Percentiles rank a stretch among this genome's conserved stretches.
Conservation (phyloP, 495 filamentous ascomycete genomes). For the Xylaria castorea region DNA sequence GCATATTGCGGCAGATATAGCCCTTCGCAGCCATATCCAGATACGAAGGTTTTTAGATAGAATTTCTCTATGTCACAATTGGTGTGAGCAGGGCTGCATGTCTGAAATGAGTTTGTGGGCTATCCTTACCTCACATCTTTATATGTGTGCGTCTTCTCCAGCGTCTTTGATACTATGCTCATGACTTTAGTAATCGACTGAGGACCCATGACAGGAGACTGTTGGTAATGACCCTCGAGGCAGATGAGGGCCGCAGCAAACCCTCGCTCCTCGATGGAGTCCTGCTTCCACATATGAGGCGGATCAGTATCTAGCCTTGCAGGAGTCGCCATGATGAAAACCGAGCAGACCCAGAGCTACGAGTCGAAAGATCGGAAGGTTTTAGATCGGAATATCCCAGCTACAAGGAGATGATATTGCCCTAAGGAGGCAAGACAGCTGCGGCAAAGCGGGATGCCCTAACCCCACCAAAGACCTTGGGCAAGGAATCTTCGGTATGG, state of each 20-base stretch:
- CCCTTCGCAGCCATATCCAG: constrained; percentile 68
- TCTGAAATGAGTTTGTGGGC: constrained; percentile 26
- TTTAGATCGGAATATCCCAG: neutral
- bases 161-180: constrained; percentile 57
- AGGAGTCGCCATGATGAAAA: constrained; percentile 17
- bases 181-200: constrained; percentile 56
- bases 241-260: constrained; percentile 60
- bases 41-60: constrained; percentile 66
- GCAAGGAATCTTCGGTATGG: constrained; percentile 22
- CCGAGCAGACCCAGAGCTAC: neutral
- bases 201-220: constrained; percentile 55
- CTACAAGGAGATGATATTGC: neutral
- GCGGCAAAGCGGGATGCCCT: constrained; percentile 20
- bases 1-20: constrained; percentile 60
- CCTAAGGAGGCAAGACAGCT: constrained; percentile 4
- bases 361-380: neutral
- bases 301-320: constrained; percentile 28
- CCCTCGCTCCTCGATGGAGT: constrained; percentile 60
- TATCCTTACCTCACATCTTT: constrained; percentile 60
- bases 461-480: constrained; percentile 25
- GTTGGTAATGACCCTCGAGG: constrained; percentile 62
- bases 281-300: constrained; percentile 28
- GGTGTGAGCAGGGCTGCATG: constrained; percentile 30
- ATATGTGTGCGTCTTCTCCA: constrained; percentile 59
- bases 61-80: constrained; percentile 55